These are phyloP conservation scores for Termitomyces sp. DNA, from an alignment of 768 basidiomycete species.

Conservation along the genomic window DNA sequence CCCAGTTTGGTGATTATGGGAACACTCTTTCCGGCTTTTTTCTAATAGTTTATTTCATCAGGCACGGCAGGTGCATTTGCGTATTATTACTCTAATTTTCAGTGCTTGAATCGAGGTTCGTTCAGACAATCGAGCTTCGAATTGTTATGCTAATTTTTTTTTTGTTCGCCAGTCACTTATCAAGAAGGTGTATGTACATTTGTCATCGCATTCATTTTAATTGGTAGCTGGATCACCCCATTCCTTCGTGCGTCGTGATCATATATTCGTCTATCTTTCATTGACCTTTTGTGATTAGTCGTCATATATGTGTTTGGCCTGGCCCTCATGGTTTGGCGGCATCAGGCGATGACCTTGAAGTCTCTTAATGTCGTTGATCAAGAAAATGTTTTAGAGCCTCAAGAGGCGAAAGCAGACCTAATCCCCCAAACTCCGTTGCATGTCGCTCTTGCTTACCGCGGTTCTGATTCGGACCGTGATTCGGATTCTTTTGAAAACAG, in stretches of 20 bases:
- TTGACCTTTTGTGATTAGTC: background rate
- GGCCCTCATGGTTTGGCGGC: constrained; percentile 13
- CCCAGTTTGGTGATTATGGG: constrained; percentile 40
- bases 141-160: background rate
- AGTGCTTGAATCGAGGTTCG: constrained; percentile 40
- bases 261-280: background rate
- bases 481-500: constrained; percentile 2
- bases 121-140: background rate
- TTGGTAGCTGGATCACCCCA: constrained; percentile 53
- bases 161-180: constrained; percentile 28
- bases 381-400: background rate
- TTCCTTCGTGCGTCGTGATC: constrained; percentile 36
- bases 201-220: constrained; percentile 43
- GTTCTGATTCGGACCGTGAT: background rate
- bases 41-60: constrained; percentile 15
- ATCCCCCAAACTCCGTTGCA: background rate
- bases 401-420: background rate
- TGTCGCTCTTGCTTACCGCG: background rate
- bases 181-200: constrained; percentile 43
- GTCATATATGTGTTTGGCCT: constrained; percentile 10
- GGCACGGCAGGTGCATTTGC: constrained; percentile 42
- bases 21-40: background rate
- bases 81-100: constrained; percentile 36
- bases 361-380: background rate
- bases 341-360: background rate